Evolutionary conservation across 306 rosid genomes (phyloP).

Genomic region (Cucurbita maxima): DNA sequence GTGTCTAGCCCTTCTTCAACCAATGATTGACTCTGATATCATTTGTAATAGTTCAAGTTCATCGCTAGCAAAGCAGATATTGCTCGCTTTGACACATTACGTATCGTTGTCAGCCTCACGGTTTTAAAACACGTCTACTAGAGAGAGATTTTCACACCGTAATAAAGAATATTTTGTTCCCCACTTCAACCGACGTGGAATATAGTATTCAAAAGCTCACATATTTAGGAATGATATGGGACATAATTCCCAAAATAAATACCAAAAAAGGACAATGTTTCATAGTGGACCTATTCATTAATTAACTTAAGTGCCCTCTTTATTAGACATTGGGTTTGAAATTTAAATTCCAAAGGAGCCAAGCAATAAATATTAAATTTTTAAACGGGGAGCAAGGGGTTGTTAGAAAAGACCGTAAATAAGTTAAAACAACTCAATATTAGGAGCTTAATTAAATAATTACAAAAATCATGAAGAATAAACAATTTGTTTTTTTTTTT

Average conservation of each 20-base stretch:
- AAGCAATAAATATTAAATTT: neutral
- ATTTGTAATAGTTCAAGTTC: too few species aligned
- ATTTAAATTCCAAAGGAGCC: neutral
- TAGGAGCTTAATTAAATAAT: too few species aligned
- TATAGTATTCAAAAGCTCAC: neutral
- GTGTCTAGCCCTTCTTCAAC: too few species aligned
- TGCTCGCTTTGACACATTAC: too few species aligned
- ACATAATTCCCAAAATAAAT: neutral
- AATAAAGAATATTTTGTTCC: too few species aligned
- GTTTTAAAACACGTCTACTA: too few species aligned
- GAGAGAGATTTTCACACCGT: too few species aligned
- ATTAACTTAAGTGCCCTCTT: neutral
- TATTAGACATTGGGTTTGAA: neutral
- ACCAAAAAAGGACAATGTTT: constrained; percentile 1
- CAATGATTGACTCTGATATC: too few species aligned
- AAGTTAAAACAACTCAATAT: neutral
- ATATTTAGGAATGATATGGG: neutral
- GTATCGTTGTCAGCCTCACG: too few species aligned
- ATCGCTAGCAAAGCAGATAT: too few species aligned
- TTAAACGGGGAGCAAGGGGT: neutral
- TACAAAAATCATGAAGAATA: neutral
- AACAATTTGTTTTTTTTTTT: neutral
- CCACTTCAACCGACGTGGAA: too few species aligned
- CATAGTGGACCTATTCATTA: constrained; percentile 2
- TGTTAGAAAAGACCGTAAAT: neutral